Conservation (phyloP, 495 filamentous ascomycete genomes). For the Letharia lupina region DNA sequence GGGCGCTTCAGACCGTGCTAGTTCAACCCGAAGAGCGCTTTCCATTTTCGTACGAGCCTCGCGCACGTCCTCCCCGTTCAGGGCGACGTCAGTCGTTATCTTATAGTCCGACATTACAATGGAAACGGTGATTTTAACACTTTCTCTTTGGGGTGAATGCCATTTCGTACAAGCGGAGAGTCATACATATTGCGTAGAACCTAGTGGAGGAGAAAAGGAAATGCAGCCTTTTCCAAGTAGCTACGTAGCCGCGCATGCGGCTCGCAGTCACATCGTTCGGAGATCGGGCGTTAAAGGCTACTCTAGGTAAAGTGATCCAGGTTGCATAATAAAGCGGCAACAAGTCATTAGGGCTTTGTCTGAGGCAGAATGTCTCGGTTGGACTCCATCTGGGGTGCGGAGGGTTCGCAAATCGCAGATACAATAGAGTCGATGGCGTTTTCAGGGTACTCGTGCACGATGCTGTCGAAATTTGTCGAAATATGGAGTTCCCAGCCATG, state of each 20-base stretch:
- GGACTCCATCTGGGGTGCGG: background rate
- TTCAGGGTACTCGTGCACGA: too few relatives aligned
- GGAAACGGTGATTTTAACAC: too few relatives aligned
- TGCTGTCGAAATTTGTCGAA: too few relatives aligned
- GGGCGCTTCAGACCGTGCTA: slow-evolving; percentile 15
- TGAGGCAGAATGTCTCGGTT: background rate
- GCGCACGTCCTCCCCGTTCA: background rate
- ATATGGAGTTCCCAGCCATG: too few relatives aligned
- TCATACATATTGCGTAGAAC: too few relatives aligned
- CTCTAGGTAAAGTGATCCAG: background rate
- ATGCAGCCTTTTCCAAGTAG: background rate
- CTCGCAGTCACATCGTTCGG: background rate
- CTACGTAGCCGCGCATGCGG: background rate
- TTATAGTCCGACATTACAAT: too few relatives aligned
- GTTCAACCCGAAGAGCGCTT: slow-evolving; percentile 13
- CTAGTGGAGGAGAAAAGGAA: background rate
- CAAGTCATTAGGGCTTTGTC: background rate
- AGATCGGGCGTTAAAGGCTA: background rate
- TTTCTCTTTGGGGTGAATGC: too few relatives aligned
- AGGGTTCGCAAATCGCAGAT: background rate
- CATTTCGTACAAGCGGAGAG: too few relatives aligned
- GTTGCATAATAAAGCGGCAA: background rate
- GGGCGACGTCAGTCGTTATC: background rate
- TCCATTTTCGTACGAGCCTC: slow-evolving; percentile 13
- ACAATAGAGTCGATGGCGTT: background rate